Evolutionary conservation across 2,329 filamentous ascomycete species (phyloP).

Genomic region (Paecilomyces formosus): DNA sequence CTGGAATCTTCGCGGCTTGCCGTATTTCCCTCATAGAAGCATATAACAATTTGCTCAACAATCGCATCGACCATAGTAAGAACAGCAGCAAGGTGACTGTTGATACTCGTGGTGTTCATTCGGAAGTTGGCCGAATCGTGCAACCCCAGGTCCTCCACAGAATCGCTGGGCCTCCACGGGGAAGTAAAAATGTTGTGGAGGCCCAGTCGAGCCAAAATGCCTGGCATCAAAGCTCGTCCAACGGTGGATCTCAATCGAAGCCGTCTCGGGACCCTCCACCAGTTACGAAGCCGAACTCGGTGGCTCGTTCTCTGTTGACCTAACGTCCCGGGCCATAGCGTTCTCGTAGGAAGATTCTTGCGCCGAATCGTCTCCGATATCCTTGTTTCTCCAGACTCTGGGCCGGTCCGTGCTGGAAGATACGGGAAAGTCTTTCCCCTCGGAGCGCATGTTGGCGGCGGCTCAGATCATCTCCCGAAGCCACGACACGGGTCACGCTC

Average conservation of each 20-base stretch:
- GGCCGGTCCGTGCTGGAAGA: neutral
- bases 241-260: neutral
- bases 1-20: conserved; percentile 13
- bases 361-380: neutral
- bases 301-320: neutral
- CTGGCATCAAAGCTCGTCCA: neutral
- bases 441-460: neutral
- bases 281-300: neutral
- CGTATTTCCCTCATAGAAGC: conserved; percentile 4
- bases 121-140: neutral
- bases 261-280: neutral
- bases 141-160: conserved; percentile 2
- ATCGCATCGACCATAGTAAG: neutral
- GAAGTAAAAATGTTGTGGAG: too few species aligned
- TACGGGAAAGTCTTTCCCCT: neutral
- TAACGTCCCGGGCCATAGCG: neutral
- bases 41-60: neutral
- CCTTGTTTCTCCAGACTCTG: neutral
- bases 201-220: neutral
- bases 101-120: neutral
- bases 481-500: neutral
- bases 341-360: neutral
- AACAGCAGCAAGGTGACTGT: neutral
- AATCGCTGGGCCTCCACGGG: conserved; percentile 3
- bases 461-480: neutral